Evolutionary conservation across 108 stramenopile genomes (phyloP).

Genomic region (Skeletonema tropicum): DNA sequence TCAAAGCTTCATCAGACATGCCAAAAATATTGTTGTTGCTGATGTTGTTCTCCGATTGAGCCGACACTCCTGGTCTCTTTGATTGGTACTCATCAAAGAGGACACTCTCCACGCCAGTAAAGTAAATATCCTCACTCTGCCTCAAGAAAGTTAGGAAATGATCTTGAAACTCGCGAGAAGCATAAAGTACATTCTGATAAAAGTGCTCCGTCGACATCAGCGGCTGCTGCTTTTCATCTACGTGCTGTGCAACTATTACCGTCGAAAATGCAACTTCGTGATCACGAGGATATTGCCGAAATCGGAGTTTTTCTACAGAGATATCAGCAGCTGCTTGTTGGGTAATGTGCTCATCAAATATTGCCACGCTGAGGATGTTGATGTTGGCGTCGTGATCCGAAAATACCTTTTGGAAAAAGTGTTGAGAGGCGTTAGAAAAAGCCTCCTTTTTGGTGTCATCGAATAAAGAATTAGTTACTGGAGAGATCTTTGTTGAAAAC

Average conservation of each 20-base stretch:
- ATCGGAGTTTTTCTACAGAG: no score
- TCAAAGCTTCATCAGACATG: constrained; percentile 1
- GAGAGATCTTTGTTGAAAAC: neutral
- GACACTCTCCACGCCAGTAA: constrained; percentile 5
- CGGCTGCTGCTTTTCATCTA: neutral
- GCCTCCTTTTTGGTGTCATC: neutral
- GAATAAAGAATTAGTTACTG: neutral
- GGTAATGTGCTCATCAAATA: constrained; percentile 4
- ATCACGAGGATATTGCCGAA: neutral
- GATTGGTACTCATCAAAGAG: neutral
- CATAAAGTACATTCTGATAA: neutral
- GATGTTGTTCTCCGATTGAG: neutral
- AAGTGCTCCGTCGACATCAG: neutral
- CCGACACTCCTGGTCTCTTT: neutral
- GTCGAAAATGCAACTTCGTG: neutral
- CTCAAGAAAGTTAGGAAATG: neutral
- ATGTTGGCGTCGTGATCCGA: neutral
- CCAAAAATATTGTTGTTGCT: neutral
- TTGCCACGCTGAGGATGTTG: neutral
- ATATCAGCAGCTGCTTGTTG: neutral
- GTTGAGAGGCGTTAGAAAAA: neutral
- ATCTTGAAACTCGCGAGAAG: neutral
- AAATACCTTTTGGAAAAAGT: neutral
- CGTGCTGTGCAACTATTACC: neutral
- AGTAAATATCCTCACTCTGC: neutral